phyloP scores from a whole-genome alignment of 177 flowering plant genomes.

The Vitis hybrid region DNA sequence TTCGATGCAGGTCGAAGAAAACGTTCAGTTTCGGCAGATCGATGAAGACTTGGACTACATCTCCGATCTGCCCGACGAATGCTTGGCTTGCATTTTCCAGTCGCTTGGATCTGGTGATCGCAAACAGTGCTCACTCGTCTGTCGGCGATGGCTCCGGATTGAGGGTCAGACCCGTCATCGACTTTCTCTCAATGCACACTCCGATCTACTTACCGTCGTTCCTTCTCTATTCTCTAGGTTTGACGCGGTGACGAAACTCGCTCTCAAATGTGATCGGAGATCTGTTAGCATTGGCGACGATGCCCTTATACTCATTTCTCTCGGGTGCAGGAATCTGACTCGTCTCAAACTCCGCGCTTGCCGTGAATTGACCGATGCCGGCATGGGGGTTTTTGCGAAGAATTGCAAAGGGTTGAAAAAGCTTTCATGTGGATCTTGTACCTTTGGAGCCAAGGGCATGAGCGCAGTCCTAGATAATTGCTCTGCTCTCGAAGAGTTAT shows the following conservation, averaged over 20 bases:
- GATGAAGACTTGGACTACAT: constrained; percentile 34
- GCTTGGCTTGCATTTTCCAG: constrained; percentile 73
- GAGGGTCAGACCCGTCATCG: constrained; percentile 91
- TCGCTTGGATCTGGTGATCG: constrained; percentile 67
- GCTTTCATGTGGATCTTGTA: constrained; percentile 81
- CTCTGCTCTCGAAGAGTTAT: constrained; percentile 67
- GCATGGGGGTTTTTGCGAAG: constrained; percentile 62
- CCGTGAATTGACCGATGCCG: constrained; percentile 70
- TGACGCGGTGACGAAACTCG: constrained; percentile 78
- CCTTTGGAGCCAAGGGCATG: constrained; percentile 80
- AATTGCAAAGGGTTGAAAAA: constrained; percentile 73
- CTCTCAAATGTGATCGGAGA: constrained; percentile 73
- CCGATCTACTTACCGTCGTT: constrained; percentile 43
- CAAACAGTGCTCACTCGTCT: constrained; percentile 70
- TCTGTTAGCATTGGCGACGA: constrained; percentile 74
- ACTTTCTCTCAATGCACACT: constrained; percentile 65
- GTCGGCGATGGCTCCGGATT: constrained; percentile 68
- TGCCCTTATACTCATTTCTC: constrained; percentile 52
- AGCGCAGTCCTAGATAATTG: constrained; percentile 74
- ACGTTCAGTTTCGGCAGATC: background rate
- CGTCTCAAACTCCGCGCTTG: constrained; percentile 86
- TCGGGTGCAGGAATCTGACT: constrained; percentile 59
- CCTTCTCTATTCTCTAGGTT: constrained; percentile 62
- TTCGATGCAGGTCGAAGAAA: constrained; percentile 15
- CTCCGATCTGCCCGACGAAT: constrained; percentile 76